phyloP scores from a whole-genome alignment of 208 protist genomes.

The Crithidia acanthocephali region DNA sequence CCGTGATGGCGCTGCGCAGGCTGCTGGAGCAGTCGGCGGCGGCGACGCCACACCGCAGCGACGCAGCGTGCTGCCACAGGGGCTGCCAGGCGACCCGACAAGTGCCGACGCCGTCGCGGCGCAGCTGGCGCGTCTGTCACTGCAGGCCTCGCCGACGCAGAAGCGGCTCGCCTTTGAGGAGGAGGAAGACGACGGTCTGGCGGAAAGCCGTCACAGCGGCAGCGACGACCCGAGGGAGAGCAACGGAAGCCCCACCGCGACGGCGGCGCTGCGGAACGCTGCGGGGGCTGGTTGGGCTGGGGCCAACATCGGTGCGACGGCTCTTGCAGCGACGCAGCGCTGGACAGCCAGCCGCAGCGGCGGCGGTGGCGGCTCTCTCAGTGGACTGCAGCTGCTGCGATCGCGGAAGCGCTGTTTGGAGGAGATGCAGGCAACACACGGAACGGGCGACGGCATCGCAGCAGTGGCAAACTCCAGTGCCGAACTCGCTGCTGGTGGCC shows the following conservation, averaged over 20 bases:
- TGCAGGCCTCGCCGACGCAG: slow-evolving; percentile 66
- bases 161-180: slow-evolving; percentile 72
- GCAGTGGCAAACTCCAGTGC: not conserved
- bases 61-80: not conserved
- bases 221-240: not conserved
- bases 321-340: not conserved
- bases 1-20: not conserved
- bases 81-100: not conserved
- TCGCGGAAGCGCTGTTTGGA: slow-evolving; percentile 75
- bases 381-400: slow-evolving; percentile 50
- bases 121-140: slow-evolving; percentile 33
- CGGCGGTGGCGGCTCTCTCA: not conserved
- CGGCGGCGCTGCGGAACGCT: no score
- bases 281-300: not conserved
- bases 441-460: not conserved
- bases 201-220: not conserved
- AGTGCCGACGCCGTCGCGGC: slow-evolving; percentile 21
- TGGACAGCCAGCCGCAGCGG: not conserved
- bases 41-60: slow-evolving; percentile 14
- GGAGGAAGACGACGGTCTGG: slow-evolving; percentile 34
- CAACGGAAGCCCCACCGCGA: not conserved
- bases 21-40: no score
- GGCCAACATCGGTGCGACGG: not conserved
- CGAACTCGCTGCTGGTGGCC: not conserved
- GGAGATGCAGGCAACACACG: slow-evolving; percentile 52